Evolutionary conservation across 345 rosid genomes (phyloP), one percentile per base, ranked within the genome.

Genomic region (Salix udensis): DNA sequence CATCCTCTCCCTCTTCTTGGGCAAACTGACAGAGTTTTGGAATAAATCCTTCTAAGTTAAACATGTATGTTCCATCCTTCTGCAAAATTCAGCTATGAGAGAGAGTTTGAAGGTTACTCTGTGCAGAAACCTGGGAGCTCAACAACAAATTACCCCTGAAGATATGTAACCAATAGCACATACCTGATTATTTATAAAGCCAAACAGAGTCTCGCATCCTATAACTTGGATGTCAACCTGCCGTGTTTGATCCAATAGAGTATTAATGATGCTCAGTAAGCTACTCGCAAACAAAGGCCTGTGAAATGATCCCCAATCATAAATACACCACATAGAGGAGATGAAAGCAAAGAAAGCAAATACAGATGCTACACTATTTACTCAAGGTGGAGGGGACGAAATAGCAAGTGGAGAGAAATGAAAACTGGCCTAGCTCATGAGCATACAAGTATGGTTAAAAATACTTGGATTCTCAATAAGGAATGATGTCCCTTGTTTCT

Each of bases 141-240:
- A 52, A 70, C 16, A 64, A 40, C 15, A 37, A 81, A 70, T 76
- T 60, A 34, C 61, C 58, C 26, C 31, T 37, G 71, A 39, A 69
- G 5, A 9, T 34, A 66, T 11, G 65, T 15, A 34, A 80, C 55
- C 53, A 62, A 76, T 68, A 62, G 65, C 71, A 81, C 86, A 74
- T 68, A 96, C 97, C 98, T 94, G 99, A 82, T 89, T 94, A 87
- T 87, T 94, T 84, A 92, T 87, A 80, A 96, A 96, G 83, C 91
- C 93, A 77, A 91, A 94, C 71, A 94, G 94, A 77, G 92, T 86
- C 80, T 91, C 86, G 68, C 98, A 94, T 77, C 99, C 97, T 78
- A 87, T 88, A 79, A 89, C 84, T 86, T 79, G 91, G 30, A 5
- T 28, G 50, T 30, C 52, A 1, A 9, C 30, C 31, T 60, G 7